Evolutionary conservation across 768 basidiomycete species (phyloP).

Genomic region (Mycena latifolia): DNA sequence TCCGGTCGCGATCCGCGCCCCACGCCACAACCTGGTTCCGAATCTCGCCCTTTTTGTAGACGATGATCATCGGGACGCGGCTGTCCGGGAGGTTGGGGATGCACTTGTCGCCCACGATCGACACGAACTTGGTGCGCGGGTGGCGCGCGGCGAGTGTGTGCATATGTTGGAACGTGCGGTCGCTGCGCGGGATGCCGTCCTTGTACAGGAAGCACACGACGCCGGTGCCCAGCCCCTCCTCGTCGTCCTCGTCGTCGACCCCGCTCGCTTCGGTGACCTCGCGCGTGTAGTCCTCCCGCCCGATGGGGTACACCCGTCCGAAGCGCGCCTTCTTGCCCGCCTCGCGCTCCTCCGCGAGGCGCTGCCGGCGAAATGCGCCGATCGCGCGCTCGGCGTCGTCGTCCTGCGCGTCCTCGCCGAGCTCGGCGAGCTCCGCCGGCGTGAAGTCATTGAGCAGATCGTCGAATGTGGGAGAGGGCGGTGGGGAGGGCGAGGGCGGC

Average conservation of each 20-base stretch:
- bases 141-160: slow-evolving; percentile 81
- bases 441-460: slow-evolving; percentile 76
- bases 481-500: slow-evolving; percentile 85
- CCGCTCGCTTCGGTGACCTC: slow-evolving; percentile 96
- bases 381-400: slow-evolving; percentile 84
- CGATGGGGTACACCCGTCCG: slow-evolving; percentile 89
- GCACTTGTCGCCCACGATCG: slow-evolving; percentile 94
- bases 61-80: slow-evolving; percentile 90
- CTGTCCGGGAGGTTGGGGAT: slow-evolving; percentile 96
- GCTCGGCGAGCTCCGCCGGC: slow-evolving; percentile 70
- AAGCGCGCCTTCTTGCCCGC: slow-evolving; percentile 76
- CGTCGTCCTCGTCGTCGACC: slow-evolving; percentile 70
- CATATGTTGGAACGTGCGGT: slow-evolving; percentile 79
- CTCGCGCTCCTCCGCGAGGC: slow-evolving; percentile 71
- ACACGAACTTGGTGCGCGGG: slow-evolving; percentile 95
- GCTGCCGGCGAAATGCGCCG: slow-evolving; percentile 72
- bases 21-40: slow-evolving; percentile 87
- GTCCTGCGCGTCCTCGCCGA: slow-evolving; percentile 80
- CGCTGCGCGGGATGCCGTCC: slow-evolving; percentile 87
- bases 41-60: slow-evolving; percentile 95
- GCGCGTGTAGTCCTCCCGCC: slow-evolving; percentile 92
- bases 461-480: slow-evolving; percentile 78
- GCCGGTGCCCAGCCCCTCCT: slow-evolving; percentile 80
- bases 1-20: slow-evolving; percentile 84
- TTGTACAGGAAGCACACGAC: slow-evolving; percentile 97